Base-by-base conservation (phyloP, 2,329 filamentous ascomycete genomes). In the Phyllosticta citrichinensis region DNA sequence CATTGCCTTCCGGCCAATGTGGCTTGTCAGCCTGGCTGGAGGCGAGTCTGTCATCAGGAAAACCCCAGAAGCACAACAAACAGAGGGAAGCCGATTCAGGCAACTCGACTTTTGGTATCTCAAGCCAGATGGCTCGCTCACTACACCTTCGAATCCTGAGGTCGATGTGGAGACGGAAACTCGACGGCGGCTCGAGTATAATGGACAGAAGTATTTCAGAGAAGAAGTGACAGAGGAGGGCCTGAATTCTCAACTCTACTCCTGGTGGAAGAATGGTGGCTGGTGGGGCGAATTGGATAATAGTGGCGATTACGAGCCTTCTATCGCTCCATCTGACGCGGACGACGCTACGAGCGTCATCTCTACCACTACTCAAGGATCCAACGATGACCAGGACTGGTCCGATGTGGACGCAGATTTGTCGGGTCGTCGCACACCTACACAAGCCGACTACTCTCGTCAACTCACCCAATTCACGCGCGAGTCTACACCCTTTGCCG, bases 161-260 rank as follows among this genome's bases (percentile, higher is more conserved):
- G 83, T 91, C 27, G 92, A 97, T 67, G 85, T 97, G 1, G 93
- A 97, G 73, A 80, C 78, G 1, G 89, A 94, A 70, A 85, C 92
- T 66, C 83, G 89, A 65, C 83, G 83, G 59, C 80, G 84, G 56
- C 76, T 88, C 30, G 73, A 74, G 62, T 77, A 66, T 47, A 70
- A 65, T 35, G 69, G 70, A 56, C 66, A 50, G 67, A 65, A 24
- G 9, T 22, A 55, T 1, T 62, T 58, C 17, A 24, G 63, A 0
- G 73, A 74, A 55, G 70, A 76, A 17, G 65, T 77, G 6, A 76
- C 85, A 51, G 88, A 94, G 66, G 81, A 82, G 27, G 82, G 83
- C 50, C 77, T 97, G 2, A 87, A 93, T 65, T 80, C 81, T 2
- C 86, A 85, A 62, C 76, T 97, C 1, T 97, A 97, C 71, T 79